A percentile compares a stretch with the other conserved stretches of the same genome.
Evolutionary conservation across 352 stramenopile species (phyloP).

Genomic region (Hyaloperonospora arabidopsidis): DNA sequence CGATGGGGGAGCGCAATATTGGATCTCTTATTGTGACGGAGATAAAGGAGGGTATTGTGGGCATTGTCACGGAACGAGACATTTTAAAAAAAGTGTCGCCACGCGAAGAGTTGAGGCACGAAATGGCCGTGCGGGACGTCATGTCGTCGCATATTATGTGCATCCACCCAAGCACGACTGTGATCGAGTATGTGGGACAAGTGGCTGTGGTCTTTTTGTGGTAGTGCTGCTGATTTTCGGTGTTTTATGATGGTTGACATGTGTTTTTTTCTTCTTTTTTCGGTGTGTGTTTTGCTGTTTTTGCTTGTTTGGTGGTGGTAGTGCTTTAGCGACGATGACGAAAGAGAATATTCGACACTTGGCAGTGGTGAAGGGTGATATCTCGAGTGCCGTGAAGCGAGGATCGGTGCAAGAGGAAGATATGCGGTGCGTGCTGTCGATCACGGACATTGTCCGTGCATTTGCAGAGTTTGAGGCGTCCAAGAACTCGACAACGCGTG

Average conservation of each 20-base stretch:
- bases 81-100: slow-evolving; percentile 71
- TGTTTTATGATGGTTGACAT: not conserved
- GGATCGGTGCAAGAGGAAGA: slow-evolving; percentile 70
- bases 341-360: slow-evolving; percentile 82
- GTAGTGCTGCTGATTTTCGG: not conserved
- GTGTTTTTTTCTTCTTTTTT: not conserved
- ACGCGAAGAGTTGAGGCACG: slow-evolving; percentile 34
- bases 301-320: slow-evolving; percentile 11
- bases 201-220: slow-evolving; percentile 11
- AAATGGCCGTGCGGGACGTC: slow-evolving; percentile 65
- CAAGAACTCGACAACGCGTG: slow-evolving; percentile 23
- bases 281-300: not conserved
- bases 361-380: slow-evolving; percentile 72
- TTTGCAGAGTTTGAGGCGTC: slow-evolving; percentile 59
- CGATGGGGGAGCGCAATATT: slow-evolving; percentile 78
- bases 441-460: slow-evolving; percentile 79
- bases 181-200: slow-evolving; percentile 56
- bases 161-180: slow-evolving; percentile 65
- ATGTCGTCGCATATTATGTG: slow-evolving; percentile 85
- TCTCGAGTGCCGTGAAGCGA: slow-evolving; percentile 61
- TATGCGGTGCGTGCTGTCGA: slow-evolving; percentile 80
- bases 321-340: slow-evolving; percentile 77
- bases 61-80: slow-evolving; percentile 79
- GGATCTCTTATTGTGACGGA: slow-evolving; percentile 77
- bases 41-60: slow-evolving; percentile 59